Base-by-base conservation (phyloP, 768 basidiomycete species). In the Ramaria rubella region DNA sequence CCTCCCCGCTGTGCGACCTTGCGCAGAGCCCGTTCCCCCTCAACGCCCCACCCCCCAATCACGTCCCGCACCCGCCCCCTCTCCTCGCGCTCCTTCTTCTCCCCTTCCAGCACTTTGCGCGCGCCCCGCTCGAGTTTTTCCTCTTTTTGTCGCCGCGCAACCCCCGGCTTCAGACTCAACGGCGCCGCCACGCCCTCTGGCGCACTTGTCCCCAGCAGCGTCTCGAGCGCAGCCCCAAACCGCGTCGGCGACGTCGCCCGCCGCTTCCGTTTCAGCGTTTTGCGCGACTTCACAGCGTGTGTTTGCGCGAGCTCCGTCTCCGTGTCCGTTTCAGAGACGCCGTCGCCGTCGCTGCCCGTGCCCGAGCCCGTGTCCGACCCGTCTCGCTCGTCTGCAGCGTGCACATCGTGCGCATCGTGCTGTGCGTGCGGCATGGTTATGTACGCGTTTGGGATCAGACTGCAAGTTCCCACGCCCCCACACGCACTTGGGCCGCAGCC, bases 241-340 rank as follows among this genome's bases (percentile, higher is more conserved):
- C 80, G 80, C 29, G 82, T 78, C 17, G 85, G 77, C 56, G 80
- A 82, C 5, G 88, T 88, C 23, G 90, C 90, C 56, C 90, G 76
- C 30, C 86, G 78, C 76, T 91, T 93, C 63, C 90, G 80, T 69
- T 93, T 93, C 52, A 80, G 70, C 0, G 90, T 93, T 68, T 90
- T 85, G 56, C 79, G 82, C 15, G 90, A 91, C 68, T 90, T 91
- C 65, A 71, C 66, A 43, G 67, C 70, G 62, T 81, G 79, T 51
- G 79, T 67, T 3, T 70, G 72, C 15, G 75, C 76, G 49, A 88
- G 81, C 65, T 89, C 85, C 61, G 86, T 84, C 8, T 81, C 83
- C 19, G 82, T 84, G 62, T 83, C 77, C 19, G 67, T 67, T 26
- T 44, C 60, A n/a, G 58, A 53, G 36, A 49, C 64, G 59, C 15